Conservation (phyloP, 2,329 filamentous ascomycete species). For the Colletotrichum costaricense region DNA sequence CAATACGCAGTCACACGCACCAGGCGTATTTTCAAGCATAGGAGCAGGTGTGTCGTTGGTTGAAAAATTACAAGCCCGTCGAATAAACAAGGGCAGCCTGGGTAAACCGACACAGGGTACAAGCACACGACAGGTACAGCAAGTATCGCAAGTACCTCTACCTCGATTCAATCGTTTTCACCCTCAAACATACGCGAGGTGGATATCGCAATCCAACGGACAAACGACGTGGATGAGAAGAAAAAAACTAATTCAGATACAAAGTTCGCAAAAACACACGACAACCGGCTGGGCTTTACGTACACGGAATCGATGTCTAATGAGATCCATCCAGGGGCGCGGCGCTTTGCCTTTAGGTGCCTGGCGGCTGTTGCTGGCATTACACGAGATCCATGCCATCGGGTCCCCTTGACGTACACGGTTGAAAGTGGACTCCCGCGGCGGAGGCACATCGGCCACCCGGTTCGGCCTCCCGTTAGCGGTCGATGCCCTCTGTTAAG, state of each 20-base stretch:
- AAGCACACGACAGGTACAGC: not conserved
- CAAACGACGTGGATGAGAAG: constrained; percentile 14
- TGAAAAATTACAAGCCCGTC: not conserved
- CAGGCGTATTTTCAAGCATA: not conserved
- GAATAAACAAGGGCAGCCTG: constrained; percentile 7
- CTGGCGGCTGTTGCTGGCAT: constrained; percentile 31
- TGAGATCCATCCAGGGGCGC: constrained; percentile 36
- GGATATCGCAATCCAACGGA: constrained; percentile 23
- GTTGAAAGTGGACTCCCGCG: constrained; percentile 27
- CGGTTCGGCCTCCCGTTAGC: constrained; percentile 35
- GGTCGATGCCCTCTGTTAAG: constrained; percentile 20
- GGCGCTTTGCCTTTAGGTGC: constrained; percentile 36
- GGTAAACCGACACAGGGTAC: constrained; percentile 12
- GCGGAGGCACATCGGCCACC: constrained; percentile 33
- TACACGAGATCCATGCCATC: constrained; percentile 33
- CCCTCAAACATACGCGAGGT: constrained; percentile 9
- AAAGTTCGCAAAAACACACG: constrained; percentile 24
- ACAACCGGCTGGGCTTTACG: constrained; percentile 36
- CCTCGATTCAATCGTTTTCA: not conserved
- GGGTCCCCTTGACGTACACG: constrained; percentile 37
- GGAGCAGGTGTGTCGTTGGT: not conserved
- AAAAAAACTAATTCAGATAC: constrained; percentile 23
- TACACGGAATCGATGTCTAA: constrained; percentile 38
- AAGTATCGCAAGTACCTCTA: constrained; percentile 31
- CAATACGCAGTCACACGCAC: constrained; percentile 24